Percentiles rank a stretch among this genome's conserved stretches.
Evolutionary conservation across 345 rosid genomes (phyloP).

Genomic region (Limnanthes douglasii): DNA sequence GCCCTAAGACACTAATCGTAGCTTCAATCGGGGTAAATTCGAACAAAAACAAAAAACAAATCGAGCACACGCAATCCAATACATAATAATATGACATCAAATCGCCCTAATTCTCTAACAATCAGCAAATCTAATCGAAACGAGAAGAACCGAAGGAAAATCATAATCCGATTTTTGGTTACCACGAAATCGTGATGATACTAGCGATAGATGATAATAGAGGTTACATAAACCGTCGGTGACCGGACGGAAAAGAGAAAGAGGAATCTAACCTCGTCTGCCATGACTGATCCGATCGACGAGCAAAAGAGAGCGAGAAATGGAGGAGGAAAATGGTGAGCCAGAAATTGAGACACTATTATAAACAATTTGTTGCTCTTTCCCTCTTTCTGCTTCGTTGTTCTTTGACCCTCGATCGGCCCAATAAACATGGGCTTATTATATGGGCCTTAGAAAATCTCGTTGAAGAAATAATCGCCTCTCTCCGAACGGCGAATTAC

Average conservation of each 20-base stretch:
- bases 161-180: not conserved
- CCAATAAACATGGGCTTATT: too few species aligned
- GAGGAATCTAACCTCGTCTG: slow-evolving; percentile 20
- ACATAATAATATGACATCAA: not conserved
- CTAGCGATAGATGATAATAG: not conserved
- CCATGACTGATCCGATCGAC: slow-evolving; percentile 25
- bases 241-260: not conserved
- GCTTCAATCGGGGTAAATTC: too few species aligned
- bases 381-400: too few species aligned
- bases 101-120: not conserved
- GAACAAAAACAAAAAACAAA: too few species aligned
- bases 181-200: not conserved
- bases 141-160: not conserved
- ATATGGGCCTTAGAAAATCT: too few species aligned
- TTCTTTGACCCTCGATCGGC: too few species aligned
- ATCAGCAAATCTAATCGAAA: not conserved
- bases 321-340: not conserved
- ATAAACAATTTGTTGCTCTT: too few species aligned
- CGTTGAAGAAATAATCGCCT: too few species aligned
- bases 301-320: not conserved
- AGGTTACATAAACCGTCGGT: too few species aligned
- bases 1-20: too few species aligned
- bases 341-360: too few species aligned
- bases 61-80: not conserved
- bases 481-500: too few species aligned